These are phyloP conservation scores for Aspergillus sojae DNA, from an alignment of 2,329 filamentous ascomycete species.

Conservation along the genomic window DNA sequence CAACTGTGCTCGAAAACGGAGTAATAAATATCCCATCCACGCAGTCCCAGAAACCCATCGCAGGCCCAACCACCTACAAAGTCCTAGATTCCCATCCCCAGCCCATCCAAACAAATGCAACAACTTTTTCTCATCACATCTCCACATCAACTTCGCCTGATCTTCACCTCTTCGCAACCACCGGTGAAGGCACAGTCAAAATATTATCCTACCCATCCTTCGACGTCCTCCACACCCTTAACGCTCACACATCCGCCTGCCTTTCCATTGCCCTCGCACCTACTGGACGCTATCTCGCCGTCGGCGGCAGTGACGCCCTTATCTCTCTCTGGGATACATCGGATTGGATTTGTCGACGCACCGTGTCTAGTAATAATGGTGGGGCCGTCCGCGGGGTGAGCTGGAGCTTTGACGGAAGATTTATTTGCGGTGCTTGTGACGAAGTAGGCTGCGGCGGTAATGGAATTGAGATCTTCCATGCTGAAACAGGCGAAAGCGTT, in stretches of 20 bases:
- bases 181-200: conserved; percentile 53
- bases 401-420: conserved; percentile 55
- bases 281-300: conserved; percentile 51
- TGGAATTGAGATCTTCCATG: conserved; percentile 54
- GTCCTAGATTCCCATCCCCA: conserved; percentile 48
- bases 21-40: conserved; percentile 8
- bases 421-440: conserved; percentile 52
- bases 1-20: conserved; percentile 30
- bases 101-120: conserved; percentile 52
- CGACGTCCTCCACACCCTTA: conserved; percentile 46
- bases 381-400: conserved; percentile 51
- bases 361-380: conserved; percentile 47
- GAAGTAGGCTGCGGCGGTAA: conserved; percentile 47
- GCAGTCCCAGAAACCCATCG: conserved; percentile 16
- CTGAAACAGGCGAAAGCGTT: conserved; percentile 52
- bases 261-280: conserved; percentile 50
- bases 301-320: conserved; percentile 52
- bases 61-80: conserved; percentile 36
- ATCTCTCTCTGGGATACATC: conserved; percentile 56
- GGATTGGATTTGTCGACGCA: conserved; percentile 54
- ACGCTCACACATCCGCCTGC: conserved; percentile 53
- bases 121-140: conserved; percentile 50
- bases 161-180: conserved; percentile 50
- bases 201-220: conserved; percentile 52
- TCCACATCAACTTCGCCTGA: conserved; percentile 37